These are phyloP conservation scores for Candida caryicola DNA, from an alignment of 805 yeast genomes.

Conservation along the genomic window DNA sequence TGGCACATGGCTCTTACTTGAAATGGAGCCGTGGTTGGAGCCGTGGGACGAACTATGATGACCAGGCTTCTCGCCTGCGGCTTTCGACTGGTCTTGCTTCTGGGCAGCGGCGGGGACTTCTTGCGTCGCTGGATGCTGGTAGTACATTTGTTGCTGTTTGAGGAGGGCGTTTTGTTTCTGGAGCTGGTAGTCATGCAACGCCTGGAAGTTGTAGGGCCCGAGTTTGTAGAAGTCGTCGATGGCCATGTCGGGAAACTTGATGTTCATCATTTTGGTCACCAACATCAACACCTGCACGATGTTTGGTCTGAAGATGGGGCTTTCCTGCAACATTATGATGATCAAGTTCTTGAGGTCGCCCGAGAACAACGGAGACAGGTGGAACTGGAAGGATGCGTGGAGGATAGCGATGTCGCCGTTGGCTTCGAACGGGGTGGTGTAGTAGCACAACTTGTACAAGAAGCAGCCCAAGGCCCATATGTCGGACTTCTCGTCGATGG, in stretches of 20 bases:
- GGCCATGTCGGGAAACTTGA: slow-evolving; percentile 26
- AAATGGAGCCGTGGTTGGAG: neutral
- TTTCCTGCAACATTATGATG: slow-evolving; percentile 75
- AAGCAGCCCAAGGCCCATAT: slow-evolving; percentile 97
- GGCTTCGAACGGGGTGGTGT: slow-evolving; percentile 92
- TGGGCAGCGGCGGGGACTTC: slow-evolving; percentile 5
- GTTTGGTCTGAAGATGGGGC: slow-evolving; percentile 81
- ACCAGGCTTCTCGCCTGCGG: neutral
- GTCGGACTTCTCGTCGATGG: slow-evolving; percentile 89
- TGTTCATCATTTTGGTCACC: slow-evolving; percentile 49
- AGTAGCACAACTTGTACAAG: slow-evolving; percentile 84
- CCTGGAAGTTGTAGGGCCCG: slow-evolving; percentile 58
- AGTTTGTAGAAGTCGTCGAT: slow-evolving; percentile 45
- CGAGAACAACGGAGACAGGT: slow-evolving; percentile 64
- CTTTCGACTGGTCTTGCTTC: slow-evolving; percentile 1
- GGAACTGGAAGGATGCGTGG: slow-evolving; percentile 79
- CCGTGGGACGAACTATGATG: too few species aligned
- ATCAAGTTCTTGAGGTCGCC: slow-evolving; percentile 72
- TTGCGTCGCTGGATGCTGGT: slow-evolving; percentile 32
- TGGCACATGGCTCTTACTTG: neutral
- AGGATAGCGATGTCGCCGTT: slow-evolving; percentile 83
- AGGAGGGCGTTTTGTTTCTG: slow-evolving; percentile 32
- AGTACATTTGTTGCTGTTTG: slow-evolving; percentile 38
- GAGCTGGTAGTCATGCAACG: slow-evolving; percentile 50
- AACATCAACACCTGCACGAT: slow-evolving; percentile 76